Evolutionary conservation across 2,329 filamentous ascomycete genomes (phyloP).

Genomic region (Bipolaris oryzae): DNA sequence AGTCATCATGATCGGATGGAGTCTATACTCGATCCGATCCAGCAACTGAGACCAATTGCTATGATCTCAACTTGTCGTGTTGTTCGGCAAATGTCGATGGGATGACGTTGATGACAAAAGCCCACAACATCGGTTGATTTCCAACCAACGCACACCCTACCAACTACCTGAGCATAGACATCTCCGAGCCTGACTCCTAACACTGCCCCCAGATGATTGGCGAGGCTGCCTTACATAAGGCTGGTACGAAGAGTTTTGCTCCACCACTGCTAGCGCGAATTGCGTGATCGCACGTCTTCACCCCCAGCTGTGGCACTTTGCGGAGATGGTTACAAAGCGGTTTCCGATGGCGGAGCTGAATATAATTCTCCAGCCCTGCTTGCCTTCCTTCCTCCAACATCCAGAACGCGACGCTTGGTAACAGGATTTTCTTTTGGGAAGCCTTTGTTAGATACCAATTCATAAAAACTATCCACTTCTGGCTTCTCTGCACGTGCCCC

Average conservation of each 20-base stretch:
- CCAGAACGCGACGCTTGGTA: conserved; percentile 29
- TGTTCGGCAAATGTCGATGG: conserved; percentile 9
- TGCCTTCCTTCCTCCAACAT: conserved; percentile 22
- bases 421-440: conserved; percentile 29
- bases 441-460: conserved; percentile 17
- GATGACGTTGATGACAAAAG: conserved; percentile 28
- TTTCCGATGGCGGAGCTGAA: conserved; percentile 35
- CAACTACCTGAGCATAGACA: conserved; percentile 19
- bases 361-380: conserved; percentile 35
- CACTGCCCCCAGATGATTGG: conserved; percentile 29
- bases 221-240: conserved; percentile 27
- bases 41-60: not conserved
- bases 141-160: conserved; percentile 20
- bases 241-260: conserved; percentile 30
- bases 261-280: conserved; percentile 37
- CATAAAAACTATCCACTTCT: conserved; percentile 14
- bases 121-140: conserved; percentile 14
- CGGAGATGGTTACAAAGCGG: conserved; percentile 41
- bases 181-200: conserved; percentile 1
- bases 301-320: conserved; percentile 34
- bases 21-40: not conserved
- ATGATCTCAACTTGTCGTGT: conserved; percentile 9
- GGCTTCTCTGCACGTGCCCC: conserved; percentile 31
- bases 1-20: not conserved
- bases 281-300: conserved; percentile 45